Conservation (phyloP, 2,329 filamentous ascomycete genomes). For the Hypoxylon sp. region DNA sequence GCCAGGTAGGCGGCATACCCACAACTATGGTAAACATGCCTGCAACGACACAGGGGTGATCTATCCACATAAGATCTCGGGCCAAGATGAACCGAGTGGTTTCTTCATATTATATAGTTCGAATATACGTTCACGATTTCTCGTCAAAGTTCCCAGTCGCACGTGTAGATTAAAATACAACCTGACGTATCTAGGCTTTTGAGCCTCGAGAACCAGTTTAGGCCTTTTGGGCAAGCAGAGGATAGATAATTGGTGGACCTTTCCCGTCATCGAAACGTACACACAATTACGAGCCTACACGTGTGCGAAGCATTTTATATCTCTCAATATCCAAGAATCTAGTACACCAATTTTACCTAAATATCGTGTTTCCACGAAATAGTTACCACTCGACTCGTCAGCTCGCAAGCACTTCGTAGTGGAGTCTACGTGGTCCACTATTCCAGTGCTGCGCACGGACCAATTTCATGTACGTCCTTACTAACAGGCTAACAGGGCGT, state of each 20-base stretch:
- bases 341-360: slow-evolving; percentile 2
- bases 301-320: slow-evolving; percentile 10
- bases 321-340: slow-evolving; percentile 14
- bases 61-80: not conserved
- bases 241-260: not conserved
- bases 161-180: not conserved
- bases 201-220: not conserved
- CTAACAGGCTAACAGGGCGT: not conserved
- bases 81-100: not conserved
- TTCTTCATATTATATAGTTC: not conserved
- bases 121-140: not conserved
- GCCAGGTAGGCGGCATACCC: no score
- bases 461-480: slow-evolving; percentile 17
- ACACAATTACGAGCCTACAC: slow-evolving; percentile 17
- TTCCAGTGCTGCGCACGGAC: slow-evolving; percentile 30
- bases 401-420: slow-evolving; percentile 1
- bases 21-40: not conserved
- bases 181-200: not conserved
- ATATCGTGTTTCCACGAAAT: slow-evolving; percentile 29
- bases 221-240: not conserved
- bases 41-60: not conserved
- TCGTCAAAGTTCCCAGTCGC: no score
- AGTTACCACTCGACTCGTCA: not conserved
- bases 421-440: slow-evolving; percentile 38
- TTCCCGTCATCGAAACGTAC: not conserved